Evolutionary conservation across 2,329 filamentous ascomycete species (phyloP).

Genomic region (Grosmannia clavigera): DNA sequence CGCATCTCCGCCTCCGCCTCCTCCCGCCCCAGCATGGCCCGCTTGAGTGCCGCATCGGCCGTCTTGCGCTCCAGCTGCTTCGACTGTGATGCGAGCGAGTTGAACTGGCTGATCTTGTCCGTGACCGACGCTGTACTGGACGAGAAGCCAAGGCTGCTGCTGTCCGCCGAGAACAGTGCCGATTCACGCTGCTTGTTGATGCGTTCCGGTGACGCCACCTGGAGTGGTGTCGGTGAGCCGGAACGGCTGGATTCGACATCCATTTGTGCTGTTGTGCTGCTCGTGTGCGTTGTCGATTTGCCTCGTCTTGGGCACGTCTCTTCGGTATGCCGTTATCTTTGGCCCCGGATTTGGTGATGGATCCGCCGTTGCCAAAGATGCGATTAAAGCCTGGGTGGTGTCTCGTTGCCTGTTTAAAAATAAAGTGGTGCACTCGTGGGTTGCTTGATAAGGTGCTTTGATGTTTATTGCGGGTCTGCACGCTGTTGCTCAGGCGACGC

Average conservation of each 20-base stretch:
- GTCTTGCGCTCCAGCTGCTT: constrained; percentile 52
- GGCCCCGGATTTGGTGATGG: not conserved
- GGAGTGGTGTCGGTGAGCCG: constrained; percentile 43
- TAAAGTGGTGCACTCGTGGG: not conserved
- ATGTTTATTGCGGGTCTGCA: constrained; percentile 11
- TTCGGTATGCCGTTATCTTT: not conserved
- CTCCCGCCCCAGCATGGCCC: constrained; percentile 56
- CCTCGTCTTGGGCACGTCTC: too few relatives aligned
- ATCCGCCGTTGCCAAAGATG: not conserved
- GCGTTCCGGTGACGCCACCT: constrained; percentile 51
- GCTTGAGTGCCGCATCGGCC: constrained; percentile 52
- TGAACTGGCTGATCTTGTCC: constrained; percentile 61
- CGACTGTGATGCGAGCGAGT: constrained; percentile 48
- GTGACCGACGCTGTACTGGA: constrained; percentile 35
- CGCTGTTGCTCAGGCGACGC: constrained; percentile 12
- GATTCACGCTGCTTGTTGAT: constrained; percentile 37
- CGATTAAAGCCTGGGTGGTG: not conserved
- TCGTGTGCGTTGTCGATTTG: not conserved
- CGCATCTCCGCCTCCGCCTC: constrained; percentile 59
- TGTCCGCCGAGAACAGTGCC: not conserved
- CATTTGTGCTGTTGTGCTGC: constrained; percentile 19
- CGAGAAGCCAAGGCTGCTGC: not conserved
- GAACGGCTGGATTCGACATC: constrained; percentile 34
- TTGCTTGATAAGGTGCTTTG: not conserved
- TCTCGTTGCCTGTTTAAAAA: not conserved